Base-by-base conservation (phyloP, 2,329 filamentous ascomycete species). In the Aspergillus thermomutatus region DNA sequence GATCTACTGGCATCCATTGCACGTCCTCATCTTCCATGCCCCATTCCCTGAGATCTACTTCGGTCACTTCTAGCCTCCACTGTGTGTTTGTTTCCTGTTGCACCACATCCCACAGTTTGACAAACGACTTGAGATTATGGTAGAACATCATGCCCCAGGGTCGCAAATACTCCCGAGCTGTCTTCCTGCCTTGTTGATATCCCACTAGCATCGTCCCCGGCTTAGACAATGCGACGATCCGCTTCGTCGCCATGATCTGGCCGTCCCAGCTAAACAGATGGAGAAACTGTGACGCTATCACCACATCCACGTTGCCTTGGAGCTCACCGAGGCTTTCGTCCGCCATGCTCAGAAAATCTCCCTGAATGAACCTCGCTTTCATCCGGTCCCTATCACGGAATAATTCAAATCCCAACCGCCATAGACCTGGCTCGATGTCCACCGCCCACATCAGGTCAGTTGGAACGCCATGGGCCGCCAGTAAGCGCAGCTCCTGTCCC, bases 141-240 rank as follows among this genome's bases (percentile, higher is more conserved):
- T 56, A 52, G n/a, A 56, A 56, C 31, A 52, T 52, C 43, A 56
- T 48, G 10, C 54, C 54, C 54, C 54, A 56, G 2, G 54, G 54
- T 14, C 54, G 45, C 9, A 49, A 10, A 19, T 56, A 52, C 45
- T 52, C 54, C 14, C 43, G 19, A 1, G 54, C 49, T 11, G 11
- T 27, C 14, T 11, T 17, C 3, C 49, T 49, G 17, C 40, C 37
- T 31, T 56, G 54, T 50, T 56, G 54, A 43, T 49, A 52, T 25
- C 54, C 54, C 3, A 49, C 41, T 7, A 56, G 19, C 27, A 49
- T 34, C 5, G 43, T 56, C 17, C 54, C 54, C 5, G 45, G 49
- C 50, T 27, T 41, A 4, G 54, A 56, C 28, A 58, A 17, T 11
- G 21, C 41, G 14, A 55, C 56, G 23, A 58, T 55, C 6, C 56